Evolutionary conservation across 371 early-diverging fungal species (phyloP), one percentile per base, ranked within the genome.

Genomic region (Actinomortierella wolfii): DNA sequence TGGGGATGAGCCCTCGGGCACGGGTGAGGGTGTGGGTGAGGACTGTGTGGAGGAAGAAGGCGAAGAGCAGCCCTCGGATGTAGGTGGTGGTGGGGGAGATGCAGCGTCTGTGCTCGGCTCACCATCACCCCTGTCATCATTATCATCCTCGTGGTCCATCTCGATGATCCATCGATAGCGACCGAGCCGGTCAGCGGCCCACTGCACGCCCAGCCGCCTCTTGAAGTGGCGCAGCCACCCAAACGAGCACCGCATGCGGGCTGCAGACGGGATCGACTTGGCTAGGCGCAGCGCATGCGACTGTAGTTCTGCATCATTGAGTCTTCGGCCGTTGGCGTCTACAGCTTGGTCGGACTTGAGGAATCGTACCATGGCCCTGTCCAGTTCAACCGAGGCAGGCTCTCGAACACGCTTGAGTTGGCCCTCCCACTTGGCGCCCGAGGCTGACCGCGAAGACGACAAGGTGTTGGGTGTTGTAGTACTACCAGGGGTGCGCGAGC

Each of bases 201-300:
- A 70, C 18, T 70, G 70, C 11, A 70, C 65, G 24, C 70, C 70
- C 5, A 70, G 58, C 13, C 70, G 53, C 7, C 70, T 47, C 61
- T 70, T 70, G 65, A 70, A 70, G 54, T 70, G 70, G 21, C 70
- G 52, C n/a, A 70, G 58, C 70, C 70, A 70, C 3, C 70, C 70
- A 46, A 70, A 70, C 21, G 70, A 70, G 48, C 70, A 70, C 24
- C 70, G 64, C 70, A 70, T 70, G n/a, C 70, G 64, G 7, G 51
- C 64, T 2, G 70, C 70, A 18, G 65, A 64, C 14, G 70, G 70
- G 51, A 70, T 70, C 41, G 61, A 64, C 25, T 60, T 64, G 9
- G 70, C 70, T 11, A 70, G 61, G 39, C 70, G 54, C 9, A 70
- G 61, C 40, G 70, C 70, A 47, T 70, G 70, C 8, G 70, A 57